Evolutionary conservation across 352 stramenopile species (phyloP).

Genomic region (Pythium dissotocum): DNA sequence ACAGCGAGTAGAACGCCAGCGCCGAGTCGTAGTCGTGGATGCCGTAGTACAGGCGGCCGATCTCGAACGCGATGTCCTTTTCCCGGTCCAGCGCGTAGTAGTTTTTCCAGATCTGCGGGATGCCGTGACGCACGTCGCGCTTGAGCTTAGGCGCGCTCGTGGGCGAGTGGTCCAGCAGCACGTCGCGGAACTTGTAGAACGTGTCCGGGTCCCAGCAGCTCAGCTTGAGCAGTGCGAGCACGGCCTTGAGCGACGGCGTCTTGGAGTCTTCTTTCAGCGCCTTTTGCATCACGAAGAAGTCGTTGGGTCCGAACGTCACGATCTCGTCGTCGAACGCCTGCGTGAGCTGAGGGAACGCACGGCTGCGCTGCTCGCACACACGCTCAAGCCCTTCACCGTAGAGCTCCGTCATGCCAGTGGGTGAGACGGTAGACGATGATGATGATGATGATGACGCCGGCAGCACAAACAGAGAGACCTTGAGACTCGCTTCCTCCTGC

Average conservation of each 20-base stretch:
- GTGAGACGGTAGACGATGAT: not conserved
- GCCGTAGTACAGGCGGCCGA: conserved; percentile 91
- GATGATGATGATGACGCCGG: conserved; percentile 23
- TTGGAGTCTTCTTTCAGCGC: conserved; percentile 81
- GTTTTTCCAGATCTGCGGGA: conserved; percentile 89
- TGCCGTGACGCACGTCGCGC: conserved; percentile 83
- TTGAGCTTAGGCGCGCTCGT: conserved; percentile 62
- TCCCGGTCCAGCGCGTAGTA: conserved; percentile 94
- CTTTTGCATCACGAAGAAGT: conserved; percentile 95
- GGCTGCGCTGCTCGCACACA: conserved; percentile 60
- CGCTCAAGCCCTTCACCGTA: conserved; percentile 60
- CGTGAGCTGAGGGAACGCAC: conserved; percentile 62
- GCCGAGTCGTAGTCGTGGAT: conserved; percentile 92
- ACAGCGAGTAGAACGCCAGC: conserved; percentile 88
- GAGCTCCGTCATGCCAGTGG: conserved; percentile 36
- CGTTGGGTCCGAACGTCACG: conserved; percentile 91
- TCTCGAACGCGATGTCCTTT: conserved; percentile 92
- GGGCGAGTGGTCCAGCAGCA: conserved; percentile 87
- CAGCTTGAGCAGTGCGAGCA: conserved; percentile 91
- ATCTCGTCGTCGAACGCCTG: conserved; percentile 88
- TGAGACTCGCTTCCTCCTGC: conserved; percentile 92
- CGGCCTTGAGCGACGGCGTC: conserved; percentile 79
- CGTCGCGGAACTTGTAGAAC: conserved; percentile 95
- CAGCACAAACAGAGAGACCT: conserved; percentile 88
- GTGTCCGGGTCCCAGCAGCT: conserved; percentile 93